Percentiles rank a stretch among this genome's conserved stretches.
These are phyloP conservation scores for Leptographium procerum DNA, from an alignment of 2,329 filamentous ascomycete species.

Conservation along the genomic window DNA sequence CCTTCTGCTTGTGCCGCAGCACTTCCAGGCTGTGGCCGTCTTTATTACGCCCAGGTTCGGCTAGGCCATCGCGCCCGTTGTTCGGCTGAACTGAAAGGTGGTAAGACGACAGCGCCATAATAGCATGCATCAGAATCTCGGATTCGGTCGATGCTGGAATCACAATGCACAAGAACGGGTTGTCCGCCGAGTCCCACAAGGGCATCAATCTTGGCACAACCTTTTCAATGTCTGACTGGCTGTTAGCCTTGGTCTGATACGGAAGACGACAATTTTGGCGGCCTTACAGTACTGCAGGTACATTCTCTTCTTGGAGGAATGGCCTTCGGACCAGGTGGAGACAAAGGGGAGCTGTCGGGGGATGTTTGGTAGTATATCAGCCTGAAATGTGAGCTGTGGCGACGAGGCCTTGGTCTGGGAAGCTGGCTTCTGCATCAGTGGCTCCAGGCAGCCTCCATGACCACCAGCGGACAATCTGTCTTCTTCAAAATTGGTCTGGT, in stretches of 20 bases:
- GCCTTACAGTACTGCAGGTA: background rate
- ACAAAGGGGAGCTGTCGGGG: background rate
- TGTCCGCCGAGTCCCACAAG: background rate
- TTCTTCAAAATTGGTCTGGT: background rate
- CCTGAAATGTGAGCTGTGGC: background rate
- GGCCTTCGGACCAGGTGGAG: background rate
- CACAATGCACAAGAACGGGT: background rate
- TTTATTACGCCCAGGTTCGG: background rate
- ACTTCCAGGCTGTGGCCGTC: background rate
- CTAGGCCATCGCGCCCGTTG: background rate
- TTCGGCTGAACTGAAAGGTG: background rate
- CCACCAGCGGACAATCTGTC: background rate
- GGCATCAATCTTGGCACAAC: background rate
- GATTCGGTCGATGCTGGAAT: background rate
- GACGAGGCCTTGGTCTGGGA: background rate
- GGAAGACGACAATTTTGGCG: no score
- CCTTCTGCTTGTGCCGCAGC: background rate
- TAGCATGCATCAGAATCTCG: background rate
- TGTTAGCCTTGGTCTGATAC: background rate
- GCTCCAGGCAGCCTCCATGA: background rate
- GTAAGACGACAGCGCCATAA: background rate
- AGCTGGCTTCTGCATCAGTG: background rate
- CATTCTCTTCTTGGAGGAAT: background rate
- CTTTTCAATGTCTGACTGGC: background rate
- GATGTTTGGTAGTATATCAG: background rate